phyloP scores from a whole-genome alignment of 108 stramenopile genomes.

The Cyclotella baltica region DNA sequence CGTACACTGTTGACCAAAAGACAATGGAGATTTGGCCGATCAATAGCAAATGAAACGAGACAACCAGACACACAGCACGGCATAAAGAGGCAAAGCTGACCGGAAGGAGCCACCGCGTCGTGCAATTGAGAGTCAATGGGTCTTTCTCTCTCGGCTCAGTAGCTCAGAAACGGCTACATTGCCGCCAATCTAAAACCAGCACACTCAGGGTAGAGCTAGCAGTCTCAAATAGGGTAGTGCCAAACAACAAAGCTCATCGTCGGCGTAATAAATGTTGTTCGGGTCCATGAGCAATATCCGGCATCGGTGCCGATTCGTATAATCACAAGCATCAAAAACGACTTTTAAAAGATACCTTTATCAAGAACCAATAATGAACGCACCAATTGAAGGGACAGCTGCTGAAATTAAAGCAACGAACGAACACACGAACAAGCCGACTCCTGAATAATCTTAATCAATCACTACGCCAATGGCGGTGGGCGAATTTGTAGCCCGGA shows the following conservation, averaged over 20 bases:
- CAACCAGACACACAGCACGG: too few relatives aligned
- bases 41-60: too few relatives aligned
- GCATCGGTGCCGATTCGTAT: too few relatives aligned
- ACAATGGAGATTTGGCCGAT: too few relatives aligned
- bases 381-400: not conserved
- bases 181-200: not conserved
- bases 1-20: too few relatives aligned
- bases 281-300: too few relatives aligned
- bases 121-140: not conserved
- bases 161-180: slow-evolving; percentile 1
- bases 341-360: slow-evolving; percentile 14
- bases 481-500: not conserved
- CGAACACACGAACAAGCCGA: not conserved
- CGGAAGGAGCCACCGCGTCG: too few relatives aligned
- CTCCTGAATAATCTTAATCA: not conserved
- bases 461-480: not conserved
- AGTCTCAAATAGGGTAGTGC: too few relatives aligned
- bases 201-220: not conserved
- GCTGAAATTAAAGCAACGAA: not conserved
- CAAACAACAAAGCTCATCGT: too few relatives aligned
- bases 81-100: too few relatives aligned
- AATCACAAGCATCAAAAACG: too few relatives aligned
- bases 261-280: too few relatives aligned
- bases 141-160: not conserved
- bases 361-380: slow-evolving; percentile 5